Conservation (phyloP, 1,284 basidiomycete genomes). For the Cryptococcus amylolentus region DNA sequence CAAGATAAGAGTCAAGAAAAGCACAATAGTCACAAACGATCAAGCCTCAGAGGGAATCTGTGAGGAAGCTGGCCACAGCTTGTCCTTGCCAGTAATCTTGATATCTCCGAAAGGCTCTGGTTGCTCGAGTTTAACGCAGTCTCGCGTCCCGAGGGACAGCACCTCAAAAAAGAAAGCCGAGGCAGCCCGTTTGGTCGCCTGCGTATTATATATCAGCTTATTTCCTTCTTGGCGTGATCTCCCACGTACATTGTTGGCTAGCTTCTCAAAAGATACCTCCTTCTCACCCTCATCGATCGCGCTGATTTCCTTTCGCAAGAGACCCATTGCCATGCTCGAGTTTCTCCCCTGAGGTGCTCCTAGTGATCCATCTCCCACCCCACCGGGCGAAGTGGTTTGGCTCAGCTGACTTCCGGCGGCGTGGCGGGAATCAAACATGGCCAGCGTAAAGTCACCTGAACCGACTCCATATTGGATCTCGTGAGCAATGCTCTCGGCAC, state of each 20-base stretch:
- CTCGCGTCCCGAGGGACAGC: slow-evolving; percentile 86
- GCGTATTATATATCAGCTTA: slow-evolving; percentile 2
- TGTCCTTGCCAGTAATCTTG: slow-evolving; percentile 73
- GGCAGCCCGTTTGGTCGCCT: slow-evolving; percentile 86
- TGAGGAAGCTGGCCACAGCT: slow-evolving; percentile 54
- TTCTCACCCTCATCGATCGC: slow-evolving; percentile 52
- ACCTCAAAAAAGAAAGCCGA: slow-evolving; percentile 97
- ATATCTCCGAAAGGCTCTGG: slow-evolving; percentile 76
- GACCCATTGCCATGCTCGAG: slow-evolving; percentile 80
- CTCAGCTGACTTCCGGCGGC: slow-evolving; percentile 30
- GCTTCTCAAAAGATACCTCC: slow-evolving; percentile 66
- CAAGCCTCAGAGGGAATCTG: not conserved
- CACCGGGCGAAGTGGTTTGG: slow-evolving; percentile 21
- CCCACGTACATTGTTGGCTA: slow-evolving; percentile 65
- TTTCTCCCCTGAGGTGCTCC: slow-evolving; percentile 52
- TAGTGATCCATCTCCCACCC: slow-evolving; percentile 54
- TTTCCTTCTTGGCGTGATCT: not conserved
- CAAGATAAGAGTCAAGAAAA: not conserved
- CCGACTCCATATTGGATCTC: slow-evolving; percentile 25
- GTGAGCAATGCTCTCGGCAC: slow-evolving; percentile 53
- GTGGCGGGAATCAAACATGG: slow-evolving; percentile 69
- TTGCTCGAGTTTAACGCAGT: slow-evolving; percentile 80
- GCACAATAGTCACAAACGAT: not conserved
- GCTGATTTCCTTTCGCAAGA: slow-evolving; percentile 73
- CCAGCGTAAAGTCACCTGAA: slow-evolving; percentile 65